These are phyloP conservation scores for Gastrodia elata DNA, from an alignment of 106 monocot genomes.

Conservation along the genomic window DNA sequence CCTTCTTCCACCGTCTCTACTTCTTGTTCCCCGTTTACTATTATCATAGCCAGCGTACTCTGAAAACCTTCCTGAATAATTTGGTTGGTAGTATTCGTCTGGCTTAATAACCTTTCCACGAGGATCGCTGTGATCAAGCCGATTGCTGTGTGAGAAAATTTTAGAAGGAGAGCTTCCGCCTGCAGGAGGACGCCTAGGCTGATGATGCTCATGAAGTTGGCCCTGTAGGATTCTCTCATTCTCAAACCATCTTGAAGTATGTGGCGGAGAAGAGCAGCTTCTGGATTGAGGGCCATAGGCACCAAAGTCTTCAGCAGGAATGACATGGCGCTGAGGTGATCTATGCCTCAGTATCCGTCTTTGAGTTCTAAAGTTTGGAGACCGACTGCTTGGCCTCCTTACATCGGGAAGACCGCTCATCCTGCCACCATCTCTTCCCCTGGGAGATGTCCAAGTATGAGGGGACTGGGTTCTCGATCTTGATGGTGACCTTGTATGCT, in stretches of 20 bases:
- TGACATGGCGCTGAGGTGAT: constrained; percentile 20
- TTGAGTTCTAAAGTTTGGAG: constrained; percentile 22
- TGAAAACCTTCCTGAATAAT: constrained; percentile 19
- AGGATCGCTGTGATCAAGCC: constrained; percentile 24
- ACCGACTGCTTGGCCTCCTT: constrained; percentile 31
- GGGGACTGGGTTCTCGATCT: constrained; percentile 74
- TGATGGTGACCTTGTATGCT: constrained; percentile 47
- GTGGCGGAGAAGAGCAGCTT: constrained; percentile 25
- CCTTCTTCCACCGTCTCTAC: constrained; percentile 15
- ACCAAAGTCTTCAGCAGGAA: constrained; percentile 21
- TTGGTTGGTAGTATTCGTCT: constrained; percentile 34
- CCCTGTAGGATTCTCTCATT: constrained; percentile 27
- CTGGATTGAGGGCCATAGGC: constrained; percentile 19
- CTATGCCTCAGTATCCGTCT: constrained; percentile 18
- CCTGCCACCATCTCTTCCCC: constrained; percentile 17
- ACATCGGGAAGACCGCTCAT: constrained; percentile 17
- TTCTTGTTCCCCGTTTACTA: constrained; percentile 22
- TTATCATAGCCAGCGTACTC: constrained; percentile 24
- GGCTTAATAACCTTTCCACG: constrained; percentile 24
- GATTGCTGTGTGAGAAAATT: constrained; percentile 25
- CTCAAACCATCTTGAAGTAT: constrained; percentile 47
- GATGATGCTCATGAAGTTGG: constrained; percentile 21
- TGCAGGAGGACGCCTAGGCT: constrained; percentile 18
- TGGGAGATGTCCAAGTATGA: constrained; percentile 42
- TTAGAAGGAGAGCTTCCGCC: constrained; percentile 37